phyloP scores from a whole-genome alignment of 257 asterid species.

The Gardenia jasminoides region DNA sequence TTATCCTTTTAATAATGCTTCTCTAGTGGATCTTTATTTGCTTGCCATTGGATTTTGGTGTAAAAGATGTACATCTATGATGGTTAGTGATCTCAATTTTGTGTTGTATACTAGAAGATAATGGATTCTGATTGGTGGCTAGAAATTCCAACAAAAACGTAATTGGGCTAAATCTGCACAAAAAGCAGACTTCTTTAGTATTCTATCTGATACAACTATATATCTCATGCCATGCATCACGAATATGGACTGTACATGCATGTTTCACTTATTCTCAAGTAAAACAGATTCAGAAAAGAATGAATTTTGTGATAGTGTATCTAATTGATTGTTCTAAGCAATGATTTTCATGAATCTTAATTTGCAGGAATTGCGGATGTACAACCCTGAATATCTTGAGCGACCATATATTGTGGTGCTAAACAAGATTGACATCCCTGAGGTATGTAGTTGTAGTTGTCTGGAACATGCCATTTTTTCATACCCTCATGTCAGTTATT shows the following conservation, averaged over 20 bases:
- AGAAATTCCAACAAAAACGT: too few relatives aligned
- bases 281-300: too few relatives aligned
- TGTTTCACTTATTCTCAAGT: too few relatives aligned
- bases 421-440: constrained; percentile 82
- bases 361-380: constrained; percentile 92
- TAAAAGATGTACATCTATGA: background rate
- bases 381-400: constrained; percentile 94
- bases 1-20: background rate
- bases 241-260: too few relatives aligned
- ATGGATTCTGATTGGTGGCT: too few relatives aligned
- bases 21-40: background rate
- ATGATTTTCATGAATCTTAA: background rate
- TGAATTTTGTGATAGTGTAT: too few relatives aligned
- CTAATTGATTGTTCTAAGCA: too few relatives aligned
- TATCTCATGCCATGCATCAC: too few relatives aligned
- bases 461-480: background rate
- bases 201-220: too few relatives aligned
- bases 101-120: background rate
- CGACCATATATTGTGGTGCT: constrained; percentile 84
- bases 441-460: constrained; percentile 43
- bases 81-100: background rate
- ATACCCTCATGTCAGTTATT: background rate
- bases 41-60: background rate
- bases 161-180: too few relatives aligned
- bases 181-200: too few relatives aligned